phyloP scores from a whole-genome alignment of 1,139 yeast genomes.

The Taphrina wiesneri region DNA sequence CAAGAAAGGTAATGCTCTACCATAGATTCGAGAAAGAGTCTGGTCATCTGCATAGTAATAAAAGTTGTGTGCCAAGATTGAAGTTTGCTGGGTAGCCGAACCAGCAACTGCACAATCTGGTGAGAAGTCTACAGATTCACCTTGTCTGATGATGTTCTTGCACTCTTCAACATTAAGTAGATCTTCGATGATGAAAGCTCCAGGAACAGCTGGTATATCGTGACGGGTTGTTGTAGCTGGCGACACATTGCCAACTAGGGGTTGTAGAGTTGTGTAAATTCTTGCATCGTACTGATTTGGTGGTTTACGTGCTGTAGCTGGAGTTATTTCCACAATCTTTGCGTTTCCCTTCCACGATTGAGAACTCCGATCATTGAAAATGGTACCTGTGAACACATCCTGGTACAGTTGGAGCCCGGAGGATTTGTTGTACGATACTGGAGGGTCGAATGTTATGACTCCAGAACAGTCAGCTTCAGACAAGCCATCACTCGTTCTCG shows the following conservation, averaged over 20 bases:
- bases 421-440: conserved; percentile 2
- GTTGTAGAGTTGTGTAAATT: conserved; percentile 19
- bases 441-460: conserved; percentile 4
- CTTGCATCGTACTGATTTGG: conserved; percentile 29
- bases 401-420: conserved; percentile 9
- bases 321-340: conserved; percentile 23
- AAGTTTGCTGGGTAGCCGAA: conserved; percentile 29
- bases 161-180: conserved; percentile 13
- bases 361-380: background rate
- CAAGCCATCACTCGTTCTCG: conserved; percentile 2
- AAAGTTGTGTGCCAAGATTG: conserved; percentile 32
- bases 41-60: conserved; percentile 24
- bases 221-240: background rate
- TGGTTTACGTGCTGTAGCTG: conserved; percentile 25
- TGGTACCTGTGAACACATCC: conserved; percentile 16
- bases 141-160: conserved; percentile 19
- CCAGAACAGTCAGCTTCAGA: conserved; percentile 5
- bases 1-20: conserved; percentile 19
- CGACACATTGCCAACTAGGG: background rate
- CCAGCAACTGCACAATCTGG: conserved; percentile 32
- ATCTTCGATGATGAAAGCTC: conserved; percentile 27
- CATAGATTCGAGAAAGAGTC: background rate
- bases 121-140: conserved; percentile 23
- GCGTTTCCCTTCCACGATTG: background rate
- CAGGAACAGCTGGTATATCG: conserved; percentile 23